These are phyloP conservation scores for Malassezia obtusa DNA, from an alignment of 1,284 basidiomycete genomes.

Conservation along the genomic window DNA sequence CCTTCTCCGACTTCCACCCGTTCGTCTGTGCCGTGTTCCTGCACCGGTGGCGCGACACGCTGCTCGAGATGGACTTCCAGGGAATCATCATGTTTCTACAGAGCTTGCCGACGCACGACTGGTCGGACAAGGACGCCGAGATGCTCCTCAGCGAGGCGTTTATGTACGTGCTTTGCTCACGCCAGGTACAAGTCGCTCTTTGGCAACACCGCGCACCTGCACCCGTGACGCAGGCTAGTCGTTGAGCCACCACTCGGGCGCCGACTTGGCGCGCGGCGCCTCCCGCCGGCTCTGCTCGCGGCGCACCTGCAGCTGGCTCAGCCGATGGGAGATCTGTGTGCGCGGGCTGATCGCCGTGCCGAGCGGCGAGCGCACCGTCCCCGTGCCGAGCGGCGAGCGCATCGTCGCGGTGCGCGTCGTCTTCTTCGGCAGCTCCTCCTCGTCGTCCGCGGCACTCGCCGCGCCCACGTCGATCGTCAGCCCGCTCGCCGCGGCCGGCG, in stretches of 20 bases:
- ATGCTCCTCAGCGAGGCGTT: slow-evolving; percentile 91
- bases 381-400: too few species aligned
- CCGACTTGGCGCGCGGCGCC: neutral
- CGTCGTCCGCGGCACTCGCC: neutral
- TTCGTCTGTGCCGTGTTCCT: slow-evolving; percentile 46
- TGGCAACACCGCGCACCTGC: slow-evolving; percentile 42
- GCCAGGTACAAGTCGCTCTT: slow-evolving; percentile 33
- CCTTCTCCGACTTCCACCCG: slow-evolving; percentile 45
- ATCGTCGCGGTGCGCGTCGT: too few species aligned
- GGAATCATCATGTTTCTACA: slow-evolving; percentile 99
- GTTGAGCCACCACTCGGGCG: slow-evolving; percentile 12
- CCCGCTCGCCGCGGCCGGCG: neutral
- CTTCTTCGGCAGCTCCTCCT: neutral
- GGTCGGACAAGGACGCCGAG: slow-evolving; percentile 91
- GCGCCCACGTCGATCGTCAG: neutral
- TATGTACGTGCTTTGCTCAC: slow-evolving; percentile 51
- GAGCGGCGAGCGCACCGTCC: too few species aligned
- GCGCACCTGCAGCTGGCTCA: neutral
- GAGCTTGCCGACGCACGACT: slow-evolving; percentile 82
- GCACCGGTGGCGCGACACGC: slow-evolving; percentile 38
- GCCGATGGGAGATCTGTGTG: too few species aligned
- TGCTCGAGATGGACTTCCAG: slow-evolving; percentile 45
- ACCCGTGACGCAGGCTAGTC: neutral
- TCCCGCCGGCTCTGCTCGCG: slow-evolving; percentile 1
- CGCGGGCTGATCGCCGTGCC: too few species aligned